Evolutionary conservation across 352 stramenopile species (phyloP), one percentile per base, ranked within the genome.

Genomic region (Phytophthora pistaciae): DNA sequence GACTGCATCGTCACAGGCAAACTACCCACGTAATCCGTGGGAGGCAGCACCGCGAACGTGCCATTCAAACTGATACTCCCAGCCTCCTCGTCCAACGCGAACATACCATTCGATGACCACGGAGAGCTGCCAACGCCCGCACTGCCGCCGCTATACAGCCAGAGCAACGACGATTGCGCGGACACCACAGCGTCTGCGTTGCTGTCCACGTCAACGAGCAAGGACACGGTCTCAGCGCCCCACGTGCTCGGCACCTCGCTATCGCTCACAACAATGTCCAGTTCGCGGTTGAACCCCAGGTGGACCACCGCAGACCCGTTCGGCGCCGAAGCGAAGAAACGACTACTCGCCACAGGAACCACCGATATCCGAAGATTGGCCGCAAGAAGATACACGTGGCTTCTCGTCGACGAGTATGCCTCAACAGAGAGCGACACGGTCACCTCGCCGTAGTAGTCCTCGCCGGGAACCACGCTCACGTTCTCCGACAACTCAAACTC

Each of bases 261-360:
- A 6, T 67, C 59, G 27, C 25, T 61, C 64, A 71, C 64, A 3
- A 20, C 33, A 36, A 76, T 48, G 31, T 56, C 42, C 49, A 76
- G 23, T 42, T 72, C 29, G n/a, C 44, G 56, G 38, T 76, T 76
- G 54, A 69, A 76, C 0, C 69, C 64, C 57, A 69, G 2, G 33
- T 65, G 57, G 31, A 72, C 68, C 42, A 59, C 0, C 23, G 42
- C 53, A 1, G 64, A 69, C 23, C 31, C 69, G 54, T 60, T 65
- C 40, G 52, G 64, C 18, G 23, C 14, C 23, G 48, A 50, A 40
- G 69, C 52, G 46, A 64, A 69, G n/a, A 59, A 64, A n/a, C 64
- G 64, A 21, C 16, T 29, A 56, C 10, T 10, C 38, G 64, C 56
- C 4, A 63, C 44, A 36, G 69, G 69, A 18, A 67, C 36, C 52